Base-by-base conservation (phyloP, 768 basidiomycete genomes). In the Mycena metata region DNA sequence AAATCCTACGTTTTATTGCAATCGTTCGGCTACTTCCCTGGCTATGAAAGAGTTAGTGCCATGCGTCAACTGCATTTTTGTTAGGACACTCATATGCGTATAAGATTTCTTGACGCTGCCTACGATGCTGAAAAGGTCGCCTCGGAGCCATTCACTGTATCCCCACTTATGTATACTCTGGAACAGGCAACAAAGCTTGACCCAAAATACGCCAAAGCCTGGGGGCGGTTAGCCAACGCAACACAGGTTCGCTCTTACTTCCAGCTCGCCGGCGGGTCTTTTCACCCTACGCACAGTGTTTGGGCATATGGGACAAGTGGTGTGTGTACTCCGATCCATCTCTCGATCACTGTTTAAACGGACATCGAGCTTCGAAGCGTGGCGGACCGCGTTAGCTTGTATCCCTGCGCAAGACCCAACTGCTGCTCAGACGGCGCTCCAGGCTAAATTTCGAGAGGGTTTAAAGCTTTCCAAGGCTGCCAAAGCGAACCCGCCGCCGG, bases 1-100 rank as follows among this genome's bases (percentile, higher is more conserved):
- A n/a, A 85, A 85, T 36, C 81, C 84, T 0, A 73, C 86, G 5
- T 74, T 85, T 15, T 84, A 81, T 70, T 79, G 81, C 23, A 86
- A 86, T 69, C 82, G 84, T 17, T 82, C 85, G 2, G 85, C 84
- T 24, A 79, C 79, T 45, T 74, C 73, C 39, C 63, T 83, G 49
- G 75, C 76, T 2, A 71, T 84, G 74, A 80, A 81, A 68, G 78
- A 76, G 83, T 82, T 41, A 50, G 74, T 49, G n/a, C 2, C 12
- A 12, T 15, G 4, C 4, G 26, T 47, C 58, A 16, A 26, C 9
- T 23, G 12, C 39, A 17, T 30, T 45, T 1, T 13, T 42, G 9
- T n/a, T 45, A 19, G 33, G 17, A 45, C 17, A 9, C 24, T 26
- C 24, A 47, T 17, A 21, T 12, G 16, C 16, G 24, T n/a, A 5